Base-by-base conservation (phyloP, 2,329 filamentous ascomycete species). In the Xylariaceae sp. region DNA sequence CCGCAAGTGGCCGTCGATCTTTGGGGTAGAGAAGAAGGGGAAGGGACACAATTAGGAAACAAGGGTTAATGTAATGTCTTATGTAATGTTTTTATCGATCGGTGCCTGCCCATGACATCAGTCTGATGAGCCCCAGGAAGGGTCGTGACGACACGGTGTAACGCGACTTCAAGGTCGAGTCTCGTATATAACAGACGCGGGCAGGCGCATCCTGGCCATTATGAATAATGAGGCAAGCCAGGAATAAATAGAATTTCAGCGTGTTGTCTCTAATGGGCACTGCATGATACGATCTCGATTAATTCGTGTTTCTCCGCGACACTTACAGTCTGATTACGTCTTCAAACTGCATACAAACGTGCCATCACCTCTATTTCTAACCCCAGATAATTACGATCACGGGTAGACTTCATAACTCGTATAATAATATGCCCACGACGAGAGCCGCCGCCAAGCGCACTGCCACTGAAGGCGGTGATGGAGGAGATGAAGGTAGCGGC, bases 371-470 rank as follows among this genome's bases (percentile, higher is more conserved):
- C 23, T 4, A 30, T 30, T 30, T 30, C 23, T 30, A 30, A 30
- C 5, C 5, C 23, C 23, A 30, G 5, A 30, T 30, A 30, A 30
- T 30, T 5, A 30, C 23, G 23, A 30, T 30, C 4, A 30, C 23
- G 23, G 23, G 23, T 30, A 30, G 4, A 18, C 5, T 30, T 5
- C 23, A 30, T 30, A 30, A 30, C 5, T 5, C 23, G 23, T 30
- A 30, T 30, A 30, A 30, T 44, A 48, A 13, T 13, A 70, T 70
- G 67, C 64, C 67, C 7, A 68, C 64, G 0, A 70, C 65, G 11
- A 62, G 67, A 60, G 68, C 68, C 8, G 63, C 65, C 18, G 64
- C 65, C 11, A 66, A 67, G 53, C 48, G 47, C 17, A 61, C 63
- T 2, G 39, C 56, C 30, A 10, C 57, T 11, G 50, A 55, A 34